Evolutionary conservation across 768 basidiomycete species (phyloP).

Genomic region (Hypsizygus marmoreus): DNA sequence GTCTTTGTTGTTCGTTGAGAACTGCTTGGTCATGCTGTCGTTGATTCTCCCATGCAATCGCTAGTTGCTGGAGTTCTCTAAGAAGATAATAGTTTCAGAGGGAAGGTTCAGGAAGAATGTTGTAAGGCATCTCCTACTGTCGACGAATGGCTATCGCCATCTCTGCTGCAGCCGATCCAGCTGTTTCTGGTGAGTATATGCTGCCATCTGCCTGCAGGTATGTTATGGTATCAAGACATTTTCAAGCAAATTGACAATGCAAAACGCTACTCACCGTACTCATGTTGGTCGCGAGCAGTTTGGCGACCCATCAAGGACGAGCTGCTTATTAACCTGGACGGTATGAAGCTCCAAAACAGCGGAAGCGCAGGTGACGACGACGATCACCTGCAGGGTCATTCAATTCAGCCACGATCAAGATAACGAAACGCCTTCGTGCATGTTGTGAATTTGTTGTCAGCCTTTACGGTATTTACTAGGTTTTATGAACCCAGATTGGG

Average conservation of each 20-base stretch:
- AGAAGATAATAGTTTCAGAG: neutral
- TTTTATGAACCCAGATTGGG: too few species aligned
- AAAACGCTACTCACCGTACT: neutral
- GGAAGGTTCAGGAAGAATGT: neutral
- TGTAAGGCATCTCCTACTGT: too few species aligned
- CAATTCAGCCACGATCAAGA: too few species aligned
- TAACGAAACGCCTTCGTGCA: too few species aligned
- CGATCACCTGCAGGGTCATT: too few species aligned
- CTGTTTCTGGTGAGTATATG: slow-evolving; percentile 16
- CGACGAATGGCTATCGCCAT: slow-evolving; percentile 11
- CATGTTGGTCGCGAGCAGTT: too few species aligned
- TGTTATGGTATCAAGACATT: neutral
- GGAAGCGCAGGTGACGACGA: too few species aligned
- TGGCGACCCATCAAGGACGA: too few species aligned
- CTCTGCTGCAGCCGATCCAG: slow-evolving; percentile 12
- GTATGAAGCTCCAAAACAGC: too few species aligned
- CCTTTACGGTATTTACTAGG: too few species aligned
- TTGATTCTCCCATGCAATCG: neutral
- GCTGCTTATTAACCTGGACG: too few species aligned
- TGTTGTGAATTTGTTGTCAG: too few species aligned
- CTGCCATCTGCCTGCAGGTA: neutral
- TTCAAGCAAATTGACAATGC: neutral
- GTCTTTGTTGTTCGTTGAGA: slow-evolving; percentile 1
- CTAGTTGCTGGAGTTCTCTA: slow-evolving; percentile 9
- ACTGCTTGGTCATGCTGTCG: neutral